Conservation (phyloP, 768 basidiomycete genomes). For the Podaxis pistillaris region DNA sequence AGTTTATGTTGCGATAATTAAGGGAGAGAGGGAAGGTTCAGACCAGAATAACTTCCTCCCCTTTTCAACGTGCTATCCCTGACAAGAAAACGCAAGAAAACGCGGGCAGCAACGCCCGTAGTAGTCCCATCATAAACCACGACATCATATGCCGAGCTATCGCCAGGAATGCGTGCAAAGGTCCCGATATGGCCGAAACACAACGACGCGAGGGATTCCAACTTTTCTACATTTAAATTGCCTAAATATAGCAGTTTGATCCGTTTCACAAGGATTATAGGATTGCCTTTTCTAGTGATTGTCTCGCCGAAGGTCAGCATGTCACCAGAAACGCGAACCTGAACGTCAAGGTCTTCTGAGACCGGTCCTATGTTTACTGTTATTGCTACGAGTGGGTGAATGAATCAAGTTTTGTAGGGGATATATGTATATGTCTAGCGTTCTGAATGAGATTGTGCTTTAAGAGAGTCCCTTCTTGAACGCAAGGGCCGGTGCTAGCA, state of each 20-base stretch:
- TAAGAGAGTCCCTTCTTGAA: too few species aligned
- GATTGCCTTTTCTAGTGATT: not conserved
- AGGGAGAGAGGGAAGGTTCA: not conserved
- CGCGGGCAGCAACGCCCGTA: not conserved
- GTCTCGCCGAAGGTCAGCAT: not conserved
- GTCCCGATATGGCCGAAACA: constrained; percentile 1
- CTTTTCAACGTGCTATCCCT: not conserved
- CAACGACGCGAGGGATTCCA: not conserved
- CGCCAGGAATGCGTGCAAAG: not conserved
- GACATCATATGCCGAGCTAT: not conserved
- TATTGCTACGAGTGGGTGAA: too few species aligned
- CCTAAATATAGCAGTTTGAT: not conserved
- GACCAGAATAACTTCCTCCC: not conserved
- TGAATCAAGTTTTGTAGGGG: too few species aligned
- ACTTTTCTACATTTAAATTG: not conserved
- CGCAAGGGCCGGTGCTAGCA: too few species aligned
- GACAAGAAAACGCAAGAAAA: not conserved
- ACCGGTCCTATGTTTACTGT: not conserved
- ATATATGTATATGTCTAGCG: too few species aligned
- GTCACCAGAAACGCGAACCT: not conserved
- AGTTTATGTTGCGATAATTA: not conserved
- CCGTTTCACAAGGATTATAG: not conserved
- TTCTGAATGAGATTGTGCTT: too few species aligned
- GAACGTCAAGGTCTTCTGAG: not conserved
- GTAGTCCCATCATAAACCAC: not conserved